phyloP scores from a whole-genome alignment of 345 rosid species.

The Mercurialis annua region DNA sequence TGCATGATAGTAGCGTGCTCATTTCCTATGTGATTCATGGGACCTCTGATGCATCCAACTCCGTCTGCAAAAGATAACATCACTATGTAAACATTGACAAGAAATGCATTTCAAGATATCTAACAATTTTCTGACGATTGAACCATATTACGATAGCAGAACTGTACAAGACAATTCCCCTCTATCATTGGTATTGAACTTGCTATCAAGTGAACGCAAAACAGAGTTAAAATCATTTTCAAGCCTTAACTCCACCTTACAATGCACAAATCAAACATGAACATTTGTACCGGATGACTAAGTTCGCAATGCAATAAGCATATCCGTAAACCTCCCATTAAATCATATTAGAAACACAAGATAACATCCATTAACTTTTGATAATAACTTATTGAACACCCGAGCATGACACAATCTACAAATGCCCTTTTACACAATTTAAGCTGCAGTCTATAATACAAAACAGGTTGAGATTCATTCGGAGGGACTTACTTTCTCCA shows the following conservation, averaged over 20 bases:
- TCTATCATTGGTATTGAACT: not conserved
- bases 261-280: not conserved
- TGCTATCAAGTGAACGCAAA: not conserved
- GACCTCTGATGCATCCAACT: slow-evolving; percentile 42
- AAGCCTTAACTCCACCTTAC: not conserved
- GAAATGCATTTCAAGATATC: not conserved
- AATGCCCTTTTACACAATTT: not conserved
- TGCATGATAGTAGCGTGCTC: slow-evolving; percentile 31
- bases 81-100: not conserved
- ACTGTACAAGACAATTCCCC: not conserved
- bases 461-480: not conserved
- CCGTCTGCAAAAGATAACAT: slow-evolving; percentile 31
- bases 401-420: not conserved
- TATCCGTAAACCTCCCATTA: not conserved
- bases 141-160: not conserved
- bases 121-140: not conserved
- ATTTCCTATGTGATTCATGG: slow-evolving; percentile 42
- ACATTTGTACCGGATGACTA: not conserved
- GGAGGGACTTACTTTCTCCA: slow-evolving; percentile 46
- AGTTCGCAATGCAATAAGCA: not conserved
- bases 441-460: not conserved
- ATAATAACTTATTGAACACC: not conserved
- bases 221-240: not conserved
- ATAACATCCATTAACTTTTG: not conserved
- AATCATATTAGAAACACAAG: not conserved